Evolutionary conservation across 495 filamentous ascomycete species (phyloP).

Genomic region (Aspergillus diversus): DNA sequence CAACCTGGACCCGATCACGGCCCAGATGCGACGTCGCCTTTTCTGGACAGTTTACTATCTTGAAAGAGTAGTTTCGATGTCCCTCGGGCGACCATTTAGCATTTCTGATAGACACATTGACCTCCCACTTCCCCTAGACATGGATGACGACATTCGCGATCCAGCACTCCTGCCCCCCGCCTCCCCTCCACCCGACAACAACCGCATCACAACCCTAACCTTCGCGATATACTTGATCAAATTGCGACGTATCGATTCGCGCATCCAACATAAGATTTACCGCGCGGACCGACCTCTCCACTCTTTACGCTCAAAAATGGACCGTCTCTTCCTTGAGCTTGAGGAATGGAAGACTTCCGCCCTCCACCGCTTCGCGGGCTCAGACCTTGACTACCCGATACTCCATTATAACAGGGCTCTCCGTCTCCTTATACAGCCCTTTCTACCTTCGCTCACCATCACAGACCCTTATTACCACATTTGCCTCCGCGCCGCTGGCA

Average conservation of each 20-base stretch:
- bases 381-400: constrained; percentile 53
- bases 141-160: constrained; percentile 53
- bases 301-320: constrained; percentile 51
- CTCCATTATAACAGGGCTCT: constrained; percentile 57
- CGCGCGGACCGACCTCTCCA: constrained; percentile 54
- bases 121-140: constrained; percentile 50
- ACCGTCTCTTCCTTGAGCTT: constrained; percentile 51
- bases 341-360: constrained; percentile 56
- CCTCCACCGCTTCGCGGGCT: constrained; percentile 38
- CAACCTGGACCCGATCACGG: constrained; percentile 49
- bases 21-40: constrained; percentile 52
- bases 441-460: constrained; percentile 51
- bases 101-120: constrained; percentile 58
- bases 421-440: constrained; percentile 55
- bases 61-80: constrained; percentile 54
- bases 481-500: constrained; percentile 53
- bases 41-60: constrained; percentile 61
- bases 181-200: constrained; percentile 34
- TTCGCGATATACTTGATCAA: constrained; percentile 54
- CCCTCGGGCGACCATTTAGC: constrained; percentile 54
- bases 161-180: constrained; percentile 39
- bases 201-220: constrained; percentile 47
- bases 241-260: constrained; percentile 55
- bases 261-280: constrained; percentile 59
- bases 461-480: constrained; percentile 55